phyloP scores from a whole-genome alignment of 2,329 filamentous ascomycete genomes.

The Aspergillus fumigatiaffinis region DNA sequence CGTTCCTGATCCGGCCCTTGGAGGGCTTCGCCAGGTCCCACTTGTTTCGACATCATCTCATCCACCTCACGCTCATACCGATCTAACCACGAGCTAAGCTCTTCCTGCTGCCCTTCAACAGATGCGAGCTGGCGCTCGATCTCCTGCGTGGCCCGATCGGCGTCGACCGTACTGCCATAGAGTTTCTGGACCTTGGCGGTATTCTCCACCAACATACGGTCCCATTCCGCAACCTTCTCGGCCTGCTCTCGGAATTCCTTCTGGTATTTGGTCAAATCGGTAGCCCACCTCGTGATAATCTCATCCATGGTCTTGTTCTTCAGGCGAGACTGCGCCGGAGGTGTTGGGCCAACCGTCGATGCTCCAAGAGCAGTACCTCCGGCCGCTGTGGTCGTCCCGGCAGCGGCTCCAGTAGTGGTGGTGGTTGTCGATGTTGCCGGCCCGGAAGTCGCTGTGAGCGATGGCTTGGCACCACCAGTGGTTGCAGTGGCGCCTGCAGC shows the following conservation, averaged over 20 bases:
- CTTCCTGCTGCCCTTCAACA: slow-evolving; percentile 89
- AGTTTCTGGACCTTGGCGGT: slow-evolving; percentile 92
- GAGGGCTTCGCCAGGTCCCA: slow-evolving; percentile 70
- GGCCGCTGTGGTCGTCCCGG: slow-evolving; percentile 31
- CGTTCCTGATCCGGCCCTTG: slow-evolving; percentile 91
- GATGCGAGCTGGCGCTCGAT: slow-evolving; percentile 86
- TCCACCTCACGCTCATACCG: slow-evolving; percentile 91
- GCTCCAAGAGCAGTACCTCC: slow-evolving; percentile 51
- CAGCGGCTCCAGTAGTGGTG: slow-evolving; percentile 23
- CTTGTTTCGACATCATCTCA: slow-evolving; percentile 75
- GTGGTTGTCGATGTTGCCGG: slow-evolving; percentile 32
- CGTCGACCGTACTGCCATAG: slow-evolving; percentile 87
- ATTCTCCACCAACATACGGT: slow-evolving; percentile 87
- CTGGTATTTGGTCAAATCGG: slow-evolving; percentile 91
- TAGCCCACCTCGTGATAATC: slow-evolving; percentile 95
- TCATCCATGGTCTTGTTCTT: slow-evolving; percentile 99
- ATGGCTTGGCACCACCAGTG: slow-evolving; percentile 19
- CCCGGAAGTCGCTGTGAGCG: slow-evolving; percentile 26
- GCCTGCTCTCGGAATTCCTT: slow-evolving; percentile 94
- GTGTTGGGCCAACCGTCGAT: slow-evolving; percentile 75
- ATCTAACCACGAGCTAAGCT: slow-evolving; percentile 82
- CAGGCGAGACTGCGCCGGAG: slow-evolving; percentile 75
- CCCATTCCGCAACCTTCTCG: slow-evolving; percentile 82
- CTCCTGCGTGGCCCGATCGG: slow-evolving; percentile 86
- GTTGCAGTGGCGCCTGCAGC: slow-evolving; percentile 17